These are phyloP conservation scores for Teunomyces funiuensis DNA, from an alignment of 805 yeast species.

Conservation along the genomic window DNA sequence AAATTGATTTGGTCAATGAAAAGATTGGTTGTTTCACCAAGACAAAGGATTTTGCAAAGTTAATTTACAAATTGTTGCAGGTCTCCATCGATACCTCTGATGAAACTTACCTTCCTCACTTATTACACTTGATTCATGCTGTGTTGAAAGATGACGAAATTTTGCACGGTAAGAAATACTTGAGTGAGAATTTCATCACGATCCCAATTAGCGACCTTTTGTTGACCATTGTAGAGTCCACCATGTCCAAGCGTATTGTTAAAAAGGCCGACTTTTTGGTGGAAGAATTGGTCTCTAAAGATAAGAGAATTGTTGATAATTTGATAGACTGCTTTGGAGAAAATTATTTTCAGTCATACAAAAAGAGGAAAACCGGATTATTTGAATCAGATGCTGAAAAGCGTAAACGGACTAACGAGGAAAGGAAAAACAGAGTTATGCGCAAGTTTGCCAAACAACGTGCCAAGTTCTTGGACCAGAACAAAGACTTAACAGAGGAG, in stretches of 20 bases:
- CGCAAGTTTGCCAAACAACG: slow-evolving; percentile 60
- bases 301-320: slow-evolving; percentile 49
- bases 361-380: slow-evolving; percentile 38
- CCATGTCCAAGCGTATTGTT: slow-evolving; percentile 48
- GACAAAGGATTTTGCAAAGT: slow-evolving; percentile 52
- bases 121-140: slow-evolving; percentile 72
- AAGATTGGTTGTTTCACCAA: slow-evolving; percentile 52
- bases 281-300: slow-evolving; percentile 49
- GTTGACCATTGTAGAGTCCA: slow-evolving; percentile 50
- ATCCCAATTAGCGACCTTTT: slow-evolving; percentile 59
- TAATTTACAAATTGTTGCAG: slow-evolving; percentile 57
- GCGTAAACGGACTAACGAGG: slow-evolving; percentile 56
- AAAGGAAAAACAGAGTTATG: slow-evolving; percentile 60
- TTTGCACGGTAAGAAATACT: slow-evolving; percentile 36
- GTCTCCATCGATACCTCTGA: slow-evolving; percentile 50
- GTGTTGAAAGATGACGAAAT: slow-evolving; percentile 51
- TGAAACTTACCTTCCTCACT: slow-evolving; percentile 55
- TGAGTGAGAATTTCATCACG: slow-evolving; percentile 47
- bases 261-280: slow-evolving; percentile 59
- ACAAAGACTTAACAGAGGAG: slow-evolving; percentile 24
- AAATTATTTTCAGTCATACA: slow-evolving; percentile 49
- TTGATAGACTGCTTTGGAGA: slow-evolving; percentile 59
- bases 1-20: slow-evolving; percentile 31
- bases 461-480: slow-evolving; percentile 41
- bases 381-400: slow-evolving; percentile 57